These are phyloP conservation scores for Candida lessepsii DNA, from an alignment of 805 yeast species.

Conservation along the genomic window DNA sequence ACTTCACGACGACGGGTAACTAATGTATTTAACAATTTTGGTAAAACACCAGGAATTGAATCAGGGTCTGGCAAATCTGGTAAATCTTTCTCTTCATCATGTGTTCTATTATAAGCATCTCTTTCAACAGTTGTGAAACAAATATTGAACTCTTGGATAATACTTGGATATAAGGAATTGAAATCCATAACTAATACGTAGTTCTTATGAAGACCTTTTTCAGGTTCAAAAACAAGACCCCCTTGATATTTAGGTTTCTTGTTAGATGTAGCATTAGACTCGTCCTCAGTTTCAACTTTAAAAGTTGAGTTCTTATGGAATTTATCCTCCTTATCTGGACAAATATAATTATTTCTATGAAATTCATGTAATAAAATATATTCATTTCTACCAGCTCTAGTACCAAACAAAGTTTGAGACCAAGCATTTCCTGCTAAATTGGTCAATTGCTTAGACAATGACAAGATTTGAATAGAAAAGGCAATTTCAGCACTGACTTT, in stretches of 20 bases:
- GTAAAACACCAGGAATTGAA: slow-evolving; percentile 75
- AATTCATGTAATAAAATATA: slow-evolving; percentile 91
- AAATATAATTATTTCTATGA: slow-evolving; percentile 70
- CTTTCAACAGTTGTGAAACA: slow-evolving; percentile 95
- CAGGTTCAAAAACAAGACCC: slow-evolving; percentile 96
- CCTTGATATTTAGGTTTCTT: slow-evolving; percentile 81
- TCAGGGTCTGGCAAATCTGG: slow-evolving; percentile 67
- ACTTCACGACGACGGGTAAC: slow-evolving; percentile 93
- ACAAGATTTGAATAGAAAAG: slow-evolving; percentile 77
- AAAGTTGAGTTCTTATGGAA: slow-evolving; percentile 35
- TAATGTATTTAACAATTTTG: slow-evolving; percentile 74
- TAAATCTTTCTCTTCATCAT: slow-evolving; percentile 55
- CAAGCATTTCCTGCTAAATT: slow-evolving; percentile 96
- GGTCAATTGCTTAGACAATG: slow-evolving; percentile 87
- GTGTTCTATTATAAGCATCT: slow-evolving; percentile 39
- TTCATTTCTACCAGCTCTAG: slow-evolving; percentile 95
- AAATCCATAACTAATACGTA: slow-evolving; percentile 95
- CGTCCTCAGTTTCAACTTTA: slow-evolving; percentile 40
- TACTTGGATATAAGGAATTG: slow-evolving; percentile 94
- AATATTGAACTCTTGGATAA: slow-evolving; percentile 94
- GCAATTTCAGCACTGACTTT: slow-evolving; percentile 75
- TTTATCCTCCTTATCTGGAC: slow-evolving; percentile 76
- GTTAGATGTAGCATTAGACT: slow-evolving; percentile 48
- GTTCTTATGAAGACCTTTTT: slow-evolving; percentile 87
- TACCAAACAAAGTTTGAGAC: slow-evolving; percentile 92